Evolutionary conservation across 257 asterid genomes (phyloP), one percentile per base, ranked within the genome.

Genomic region (Thymus mandschuricus): DNA sequence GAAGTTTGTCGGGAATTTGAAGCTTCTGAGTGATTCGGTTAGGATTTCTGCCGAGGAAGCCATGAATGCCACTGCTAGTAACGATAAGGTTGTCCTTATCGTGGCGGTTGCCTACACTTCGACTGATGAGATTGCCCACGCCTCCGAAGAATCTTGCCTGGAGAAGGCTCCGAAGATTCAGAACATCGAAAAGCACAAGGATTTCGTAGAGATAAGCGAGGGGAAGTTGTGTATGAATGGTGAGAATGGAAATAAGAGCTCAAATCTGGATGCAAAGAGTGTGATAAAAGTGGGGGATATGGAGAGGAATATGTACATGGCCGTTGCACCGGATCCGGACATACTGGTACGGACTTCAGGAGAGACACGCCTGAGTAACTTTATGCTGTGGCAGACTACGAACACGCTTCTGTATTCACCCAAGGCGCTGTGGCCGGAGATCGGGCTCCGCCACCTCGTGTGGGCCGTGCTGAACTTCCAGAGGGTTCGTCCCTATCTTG

Each of bases 21-120:
- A 82, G 74, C 94, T 91, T 1, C 60, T 93, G 57, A 65, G 60
- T 13, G 76, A 83, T n/a, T 75, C 73, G 0, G 81, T 93, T 3
- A 78, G 96, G 68, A 3, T 21, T 8, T 96, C 96, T 0, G 95
- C 94, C 9, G 90, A 81, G 56, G 80, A 69, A 74, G 96, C 86
- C 1, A 93, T 89, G 96, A 56, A 78, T 33, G 95, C 80, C 43
- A 89, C 98, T 0, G 77, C 79, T 6, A 70, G 77, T 27, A 94
- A 91, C 56, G 40, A 68, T 30, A 68, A 46, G 66, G 59, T 50
- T 61, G 43, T 76, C 51, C 92, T 93, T 46, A 35, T 84, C 0
- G 78, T 89, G n/a, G 89, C 89, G 35, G 73, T 89, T 69, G 96
- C 96, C 6, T 93, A 91, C 43, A 75, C 96, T 54, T 91, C 96